Conservation (phyloP, 1,139 yeast genomes). For the Hyphopichia wangnamkhiaoensis region DNA sequence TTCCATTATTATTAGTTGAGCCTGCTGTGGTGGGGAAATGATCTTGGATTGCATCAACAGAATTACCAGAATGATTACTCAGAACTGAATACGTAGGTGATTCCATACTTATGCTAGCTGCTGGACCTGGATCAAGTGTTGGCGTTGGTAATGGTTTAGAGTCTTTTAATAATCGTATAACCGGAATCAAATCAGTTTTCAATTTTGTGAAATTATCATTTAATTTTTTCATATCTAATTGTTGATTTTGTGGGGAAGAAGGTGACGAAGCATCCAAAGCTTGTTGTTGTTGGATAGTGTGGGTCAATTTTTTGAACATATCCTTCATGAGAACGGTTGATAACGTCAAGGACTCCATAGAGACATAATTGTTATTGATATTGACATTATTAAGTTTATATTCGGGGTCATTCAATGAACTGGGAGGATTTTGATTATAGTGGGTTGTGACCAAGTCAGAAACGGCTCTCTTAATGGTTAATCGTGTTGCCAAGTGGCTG, state of each 20-base stretch:
- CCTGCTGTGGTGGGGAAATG: slow-evolving; percentile 1
- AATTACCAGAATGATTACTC: slow-evolving; percentile 11
- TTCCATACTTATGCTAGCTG: slow-evolving; percentile 24
- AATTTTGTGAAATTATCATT: slow-evolving; percentile 51
- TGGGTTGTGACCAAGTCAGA: slow-evolving; percentile 44
- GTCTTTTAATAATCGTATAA: slow-evolving; percentile 52
- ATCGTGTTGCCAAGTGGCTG: slow-evolving; percentile 38
- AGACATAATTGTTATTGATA: slow-evolving; percentile 34
- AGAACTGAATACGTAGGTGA: slow-evolving; percentile 37
- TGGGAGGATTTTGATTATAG: slow-evolving; percentile 31
- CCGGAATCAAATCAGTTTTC: slow-evolving; percentile 55
- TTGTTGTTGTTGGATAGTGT: slow-evolving; percentile 16
- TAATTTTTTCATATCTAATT: slow-evolving; percentile 37
- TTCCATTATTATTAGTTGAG: neutral
- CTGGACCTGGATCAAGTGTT: slow-evolving; percentile 42
- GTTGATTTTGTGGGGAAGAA: slow-evolving; percentile 24
- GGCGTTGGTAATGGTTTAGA: slow-evolving; percentile 62
- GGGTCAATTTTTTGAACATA: slow-evolving; percentile 30
- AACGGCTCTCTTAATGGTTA: slow-evolving; percentile 50
- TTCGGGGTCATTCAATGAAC: slow-evolving; percentile 31
- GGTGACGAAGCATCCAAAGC: slow-evolving; percentile 8
- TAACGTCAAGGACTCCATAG: slow-evolving; percentile 35
- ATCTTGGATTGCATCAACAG: slow-evolving; percentile 1
- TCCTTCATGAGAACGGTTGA: slow-evolving; percentile 40
- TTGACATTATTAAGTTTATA: slow-evolving; percentile 28